Evolutionary conservation across 2,329 filamentous ascomycete genomes (phyloP), one percentile per base, ranked within the genome.

Genomic region (Aspergillus fumigatus): DNA sequence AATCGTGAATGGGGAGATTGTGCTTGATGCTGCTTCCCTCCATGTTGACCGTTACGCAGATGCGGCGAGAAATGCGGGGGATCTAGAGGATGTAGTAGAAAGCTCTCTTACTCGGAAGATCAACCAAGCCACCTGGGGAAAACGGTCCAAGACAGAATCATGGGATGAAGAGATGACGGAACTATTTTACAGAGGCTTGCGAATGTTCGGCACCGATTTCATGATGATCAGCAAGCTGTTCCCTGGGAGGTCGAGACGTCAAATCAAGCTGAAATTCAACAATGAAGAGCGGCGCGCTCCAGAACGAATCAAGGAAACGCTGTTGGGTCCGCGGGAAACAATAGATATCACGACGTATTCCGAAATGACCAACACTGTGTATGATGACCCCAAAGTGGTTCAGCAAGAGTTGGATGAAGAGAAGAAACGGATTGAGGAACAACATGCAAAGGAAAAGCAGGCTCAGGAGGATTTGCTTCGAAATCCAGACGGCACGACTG

Each of bases 181-280:
- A 45, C 66, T 80, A 10, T 88, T 88, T 67, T 88, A 87, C 67
- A 77, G 84, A 48, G 84, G 82, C 1, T 73, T 88, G 14, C 76
- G 78, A 21, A 84, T 83, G 75, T 87, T 86, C 63, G 85, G 85
- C 38, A 87, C 84, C 0, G 84, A 88, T 65, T 88, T 88, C 62
- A 79, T 80, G 71, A 82, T 86, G 70, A 85, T 87, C 61, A 82
- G 79, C 63, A 82, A 83, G 58, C 77, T 87, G 73, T 86, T 87
- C 61, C 81, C 82, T 0, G 80, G 80, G 10, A 76, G 80, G 49
- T 83, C 80, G 9, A 76, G 85, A n/a, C 77, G 79, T n/a, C 80
- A 83, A 64, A 83, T 88, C 63, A 88, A 88, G 69, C 69, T 79
- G 17, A 87, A 88, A 63, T 88, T 86, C 71, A 80, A 78, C 27